A percentile compares a stretch with the other conserved stretches of the same genome.
These are phyloP conservation scores for Oryza glumipatula DNA, from an alignment of 176 grass and related monocot genomes.

Conservation along the genomic window DNA sequence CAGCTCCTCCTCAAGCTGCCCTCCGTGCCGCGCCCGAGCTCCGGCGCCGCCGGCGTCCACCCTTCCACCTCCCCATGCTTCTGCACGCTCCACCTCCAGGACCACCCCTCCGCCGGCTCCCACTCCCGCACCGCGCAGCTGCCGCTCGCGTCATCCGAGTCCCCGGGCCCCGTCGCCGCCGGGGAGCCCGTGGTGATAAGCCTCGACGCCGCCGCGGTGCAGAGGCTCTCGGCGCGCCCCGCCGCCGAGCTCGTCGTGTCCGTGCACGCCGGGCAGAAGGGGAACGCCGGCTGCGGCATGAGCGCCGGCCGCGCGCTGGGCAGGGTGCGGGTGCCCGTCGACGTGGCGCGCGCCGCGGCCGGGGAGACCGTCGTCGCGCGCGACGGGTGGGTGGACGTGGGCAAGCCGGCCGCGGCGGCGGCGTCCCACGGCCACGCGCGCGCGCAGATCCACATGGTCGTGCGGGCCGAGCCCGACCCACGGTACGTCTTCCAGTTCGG, in stretches of 20 bases:
- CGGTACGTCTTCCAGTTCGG: slow-evolving; percentile 97
- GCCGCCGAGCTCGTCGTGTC: slow-evolving; percentile 65
- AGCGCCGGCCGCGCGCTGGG: slow-evolving; percentile 55
- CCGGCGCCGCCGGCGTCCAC: slow-evolving; percentile 67
- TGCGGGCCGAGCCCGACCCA: slow-evolving; percentile 87
- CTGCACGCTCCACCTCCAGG: slow-evolving; percentile 72
- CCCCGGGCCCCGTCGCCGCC: neutral
- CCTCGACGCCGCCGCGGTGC: slow-evolving; percentile 69
- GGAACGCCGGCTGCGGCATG: slow-evolving; percentile 58
- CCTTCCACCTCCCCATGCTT: slow-evolving; percentile 79
- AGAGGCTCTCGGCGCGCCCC: slow-evolving; percentile 48
- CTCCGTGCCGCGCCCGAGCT: slow-evolving; percentile 51
- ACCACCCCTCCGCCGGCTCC: slow-evolving; percentile 49
- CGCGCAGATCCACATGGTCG: slow-evolving; percentile 71
- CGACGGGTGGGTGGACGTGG: slow-evolving; percentile 75
- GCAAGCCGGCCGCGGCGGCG: slow-evolving; percentile 29
- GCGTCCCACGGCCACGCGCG: slow-evolving; percentile 16
- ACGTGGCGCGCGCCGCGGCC: slow-evolving; percentile 50
- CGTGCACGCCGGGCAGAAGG: slow-evolving; percentile 67
- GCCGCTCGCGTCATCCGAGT: slow-evolving; percentile 51
- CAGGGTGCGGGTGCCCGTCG: slow-evolving; percentile 54
- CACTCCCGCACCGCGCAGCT: slow-evolving; percentile 54
- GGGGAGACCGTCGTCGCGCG: slow-evolving; percentile 60
- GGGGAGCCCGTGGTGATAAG: slow-evolving; percentile 63
- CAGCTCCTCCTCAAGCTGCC: slow-evolving; percentile 84